These are phyloP conservation scores for Asterella californica DNA, from an alignment of 225 moss, liverwort and hornwort genomes.

Conservation along the genomic window DNA sequence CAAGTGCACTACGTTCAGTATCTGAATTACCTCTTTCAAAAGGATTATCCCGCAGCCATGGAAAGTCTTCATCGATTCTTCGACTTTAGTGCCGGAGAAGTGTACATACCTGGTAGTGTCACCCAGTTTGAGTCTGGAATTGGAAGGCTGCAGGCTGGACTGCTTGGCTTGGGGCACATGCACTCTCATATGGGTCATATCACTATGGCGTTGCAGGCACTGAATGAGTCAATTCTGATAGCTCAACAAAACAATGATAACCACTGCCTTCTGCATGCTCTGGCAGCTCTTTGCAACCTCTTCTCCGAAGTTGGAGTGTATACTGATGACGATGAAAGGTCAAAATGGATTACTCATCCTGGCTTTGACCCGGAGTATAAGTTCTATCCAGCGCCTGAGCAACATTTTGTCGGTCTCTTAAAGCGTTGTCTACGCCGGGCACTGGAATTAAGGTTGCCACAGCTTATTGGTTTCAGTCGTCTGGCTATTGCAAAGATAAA, in stretches of 20 bases:
- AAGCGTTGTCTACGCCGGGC: conserved; percentile 80
- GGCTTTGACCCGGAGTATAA: conserved; percentile 39
- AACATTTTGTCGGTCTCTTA: conserved; percentile 66
- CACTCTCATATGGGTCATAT: conserved; percentile 88
- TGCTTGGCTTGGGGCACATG: conserved; percentile 86
- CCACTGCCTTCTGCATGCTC: conserved; percentile 75
- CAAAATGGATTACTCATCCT: conserved; percentile 41
- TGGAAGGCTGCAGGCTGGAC: conserved; percentile 83
- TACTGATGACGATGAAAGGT: conserved; percentile 53
- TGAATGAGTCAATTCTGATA: conserved; percentile 95
- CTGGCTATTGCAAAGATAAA: conserved; percentile 87
- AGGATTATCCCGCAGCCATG: conserved; percentile 90
- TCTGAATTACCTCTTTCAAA: conserved; percentile 64
- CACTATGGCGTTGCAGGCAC: conserved; percentile 57
- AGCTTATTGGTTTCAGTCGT: conserved; percentile 82
- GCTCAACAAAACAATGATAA: conserved; percentile 95
- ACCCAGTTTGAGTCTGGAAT: conserved; percentile 65
- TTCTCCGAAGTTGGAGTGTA: conserved; percentile 74
- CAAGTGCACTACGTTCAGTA: conserved; percentile 81
- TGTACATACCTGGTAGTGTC: conserved; percentile 53
- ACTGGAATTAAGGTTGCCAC: conserved; percentile 74
- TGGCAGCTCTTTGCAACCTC: conserved; percentile 87
- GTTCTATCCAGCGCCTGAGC: conserved; percentile 46
- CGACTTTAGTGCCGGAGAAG: conserved; percentile 62
- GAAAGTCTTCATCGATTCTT: conserved; percentile 86